Evolutionary conservation across 768 basidiomycete genomes (phyloP), one percentile per base, ranked within the genome.

Genomic region (Punctularia strigosozonata): DNA sequence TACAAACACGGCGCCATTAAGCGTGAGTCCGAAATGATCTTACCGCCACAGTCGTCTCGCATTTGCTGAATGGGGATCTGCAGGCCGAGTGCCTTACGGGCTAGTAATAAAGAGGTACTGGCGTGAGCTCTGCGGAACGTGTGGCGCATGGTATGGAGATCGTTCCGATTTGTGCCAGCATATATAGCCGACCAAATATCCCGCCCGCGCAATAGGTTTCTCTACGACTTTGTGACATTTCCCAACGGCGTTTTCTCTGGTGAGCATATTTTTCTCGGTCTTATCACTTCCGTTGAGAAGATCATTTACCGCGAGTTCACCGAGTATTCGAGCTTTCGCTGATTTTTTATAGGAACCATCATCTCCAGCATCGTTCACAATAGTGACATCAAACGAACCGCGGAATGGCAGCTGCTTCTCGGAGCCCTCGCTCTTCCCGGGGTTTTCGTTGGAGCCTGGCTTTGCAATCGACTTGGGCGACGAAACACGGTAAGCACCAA

Each of bases 161-260:
- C 20, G 24, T 38, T 40, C 47, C 26, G 22, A 31, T 14, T 6
- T 20, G n/a, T 31, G 36, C 13, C 32, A 23, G 26, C 24, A 10
- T 8, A 22, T 1, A 10, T 20, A 34, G 23, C 25, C 38, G 24
- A 51, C 36, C 15, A 10, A 15, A 18, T 25, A 20, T 18, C 32
- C 36, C 36, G 36, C 32, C 34, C 36, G 36, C 25, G 2, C 34
- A 21, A 17, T 36, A 77, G 75, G 77, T 79, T 78, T 57, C 62
- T 80, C 30, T 81, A 82, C 47, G 80, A 82, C 55, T 80, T 80
- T 42, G 73, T 84, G 22, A 76, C 75, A 4, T 83, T 80, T 53
- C 81, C 79, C 1, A 82, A 82, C 46, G 77, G 78, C 14, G 73
- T 80, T 4, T 82, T 80, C 58, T 72, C 71, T 21, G 72, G n/a